Evolutionary conservation across 108 stramenopile genomes (phyloP), one percentile per base, ranked within the genome.

Genomic region (Stephanodiscus minutulus): DNA sequence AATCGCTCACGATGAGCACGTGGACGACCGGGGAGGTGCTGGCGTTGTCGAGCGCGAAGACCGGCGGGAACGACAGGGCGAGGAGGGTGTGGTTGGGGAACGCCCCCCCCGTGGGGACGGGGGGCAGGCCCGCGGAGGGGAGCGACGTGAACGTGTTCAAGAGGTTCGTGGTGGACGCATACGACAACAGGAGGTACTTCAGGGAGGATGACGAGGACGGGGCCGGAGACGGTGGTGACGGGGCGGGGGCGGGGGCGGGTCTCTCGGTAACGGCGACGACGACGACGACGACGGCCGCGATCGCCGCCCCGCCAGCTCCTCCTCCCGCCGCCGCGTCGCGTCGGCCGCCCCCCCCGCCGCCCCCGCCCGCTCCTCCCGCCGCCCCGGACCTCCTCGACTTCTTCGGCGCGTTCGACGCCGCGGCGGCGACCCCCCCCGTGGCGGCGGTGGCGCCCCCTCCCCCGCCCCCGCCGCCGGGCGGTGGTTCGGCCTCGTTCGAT

Each of bases 1-100:
- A 98, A 68, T 89, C 88, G 8, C 63, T 96, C 11, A 91, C 97
- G 35, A 98, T 98, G 97, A 79, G 75, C 44, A 80, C 68, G 44
- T 96, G 95, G 95, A 86, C 82, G 49, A 68, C 84, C 29, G 86
- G 72, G 17, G 95, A 96, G 72, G 95, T 89, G 0, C 60, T 82
- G 7, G 74, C 85, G 54, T 62, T 90, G 33, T 39, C 39, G 39
- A 39, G 39, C 39, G 37, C 22, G 8, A 79, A 88, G 57, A 43
- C 53, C 1, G 79, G 83, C 41, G 95, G 95, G 39, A 96, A 96
- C 70, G 86, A 90, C 47, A 74, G 80, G 41, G 87, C 87, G 0
- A 61, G 91, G 3, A 64, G 54, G 22, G 91, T 91, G 20, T 96
- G 95, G 95, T 66, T 96, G 31, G 87, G 74, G n/a, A 85, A 61